Conservation (phyloP, 768 basidiomycete species). For the Agrocybe praecox region DNA sequence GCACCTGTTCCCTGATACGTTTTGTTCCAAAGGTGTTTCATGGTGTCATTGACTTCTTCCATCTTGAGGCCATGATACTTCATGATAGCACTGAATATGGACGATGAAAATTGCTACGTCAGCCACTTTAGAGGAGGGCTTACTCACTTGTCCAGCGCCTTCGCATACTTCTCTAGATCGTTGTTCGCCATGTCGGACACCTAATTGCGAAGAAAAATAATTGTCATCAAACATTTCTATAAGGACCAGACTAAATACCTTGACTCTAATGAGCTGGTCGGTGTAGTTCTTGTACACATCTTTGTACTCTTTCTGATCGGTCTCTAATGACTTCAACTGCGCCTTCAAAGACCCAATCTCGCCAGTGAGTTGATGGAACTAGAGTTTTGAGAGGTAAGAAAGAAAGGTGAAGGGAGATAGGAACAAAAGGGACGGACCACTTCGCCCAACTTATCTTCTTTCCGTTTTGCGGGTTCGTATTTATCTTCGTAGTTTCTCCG, state of each 20-base stretch:
- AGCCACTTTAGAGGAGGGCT: not conserved
- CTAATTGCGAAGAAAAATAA: slow-evolving; percentile 38
- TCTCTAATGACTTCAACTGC: slow-evolving; percentile 65
- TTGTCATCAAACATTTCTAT: not conserved
- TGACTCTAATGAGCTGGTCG: slow-evolving; percentile 92
- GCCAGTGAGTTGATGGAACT: slow-evolving; percentile 84
- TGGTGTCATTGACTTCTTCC: slow-evolving; percentile 99
- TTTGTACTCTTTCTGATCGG: slow-evolving; percentile 83
- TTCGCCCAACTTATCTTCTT: slow-evolving; percentile 71
- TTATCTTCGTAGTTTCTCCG: slow-evolving; percentile 83
- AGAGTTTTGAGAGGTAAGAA: slow-evolving; percentile 5
- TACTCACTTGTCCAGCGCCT: slow-evolving; percentile 92
- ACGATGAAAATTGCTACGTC: not conserved
- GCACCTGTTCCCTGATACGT: slow-evolving; percentile 97
- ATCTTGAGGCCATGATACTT: slow-evolving; percentile 97
- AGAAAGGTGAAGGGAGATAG: not conserved
- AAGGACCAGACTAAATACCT: slow-evolving; percentile 48
- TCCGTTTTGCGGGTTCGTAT: slow-evolving; percentile 71
- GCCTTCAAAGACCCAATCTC: slow-evolving; percentile 76
- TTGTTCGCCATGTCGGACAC: slow-evolving; percentile 98
- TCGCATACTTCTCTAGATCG: slow-evolving; percentile 96
- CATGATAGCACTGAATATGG: slow-evolving; percentile 84
- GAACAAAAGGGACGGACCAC: slow-evolving; percentile 45
- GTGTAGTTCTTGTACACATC: slow-evolving; percentile 85
- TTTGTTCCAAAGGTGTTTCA: slow-evolving; percentile 97